These are phyloP conservation scores for Globisporangium radiosum DNA, from an alignment of 352 stramenopile species.

Conservation along the genomic window DNA sequence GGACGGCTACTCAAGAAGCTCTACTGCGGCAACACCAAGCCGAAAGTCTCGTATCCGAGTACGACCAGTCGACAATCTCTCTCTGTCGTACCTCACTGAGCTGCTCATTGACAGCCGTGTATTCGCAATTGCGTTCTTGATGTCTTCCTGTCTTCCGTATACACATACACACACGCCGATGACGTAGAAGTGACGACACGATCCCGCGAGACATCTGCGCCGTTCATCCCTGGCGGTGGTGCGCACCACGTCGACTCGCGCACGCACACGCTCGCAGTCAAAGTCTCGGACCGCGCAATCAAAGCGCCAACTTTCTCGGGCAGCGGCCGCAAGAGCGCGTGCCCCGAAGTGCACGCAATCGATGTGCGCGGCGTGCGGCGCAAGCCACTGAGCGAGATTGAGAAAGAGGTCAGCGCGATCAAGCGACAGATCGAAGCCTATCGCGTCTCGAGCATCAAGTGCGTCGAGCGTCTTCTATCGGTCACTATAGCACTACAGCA, in stretches of 20 bases:
- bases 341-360: slow-evolving; percentile 56
- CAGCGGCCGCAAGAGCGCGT: slow-evolving; percentile 11
- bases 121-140: neutral
- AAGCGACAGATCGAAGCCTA: slow-evolving; percentile 66
- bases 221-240: slow-evolving; percentile 63
- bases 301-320: slow-evolving; percentile 27
- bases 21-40: slow-evolving; percentile 60
- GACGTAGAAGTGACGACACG: slow-evolving; percentile 48
- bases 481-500: neutral
- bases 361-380: slow-evolving; percentile 39
- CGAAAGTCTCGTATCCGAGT: slow-evolving; percentile 72
- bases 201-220: slow-evolving; percentile 20
- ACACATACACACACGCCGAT: neutral
- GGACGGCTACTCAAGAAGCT: slow-evolving; percentile 68
- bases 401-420: slow-evolving; percentile 71
- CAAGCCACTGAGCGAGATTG: slow-evolving; percentile 64
- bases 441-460: slow-evolving; percentile 48
- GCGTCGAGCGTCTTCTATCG: neutral
- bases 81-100: too few species aligned
- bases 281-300: slow-evolving; percentile 60
- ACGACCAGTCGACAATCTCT: slow-evolving; percentile 2
- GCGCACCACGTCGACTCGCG: slow-evolving; percentile 30
- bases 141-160: neutral
- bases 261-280: slow-evolving; percentile 37
- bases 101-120: too few species aligned